These are phyloP conservation scores for Fusarium sambucinum DNA, from an alignment of 2,329 filamentous ascomycete species.

Conservation along the genomic window DNA sequence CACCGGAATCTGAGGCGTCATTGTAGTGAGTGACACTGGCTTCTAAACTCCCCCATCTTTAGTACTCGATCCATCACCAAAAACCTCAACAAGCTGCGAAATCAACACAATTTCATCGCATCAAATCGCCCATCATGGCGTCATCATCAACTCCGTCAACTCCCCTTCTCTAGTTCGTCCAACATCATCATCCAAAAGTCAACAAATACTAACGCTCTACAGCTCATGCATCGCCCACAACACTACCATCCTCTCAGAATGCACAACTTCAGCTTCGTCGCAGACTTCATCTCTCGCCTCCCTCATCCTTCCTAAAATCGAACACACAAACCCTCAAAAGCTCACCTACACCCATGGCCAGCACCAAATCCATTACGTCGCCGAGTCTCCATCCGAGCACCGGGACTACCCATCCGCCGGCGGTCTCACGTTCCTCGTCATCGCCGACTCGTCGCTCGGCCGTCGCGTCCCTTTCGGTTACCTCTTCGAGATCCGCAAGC, in stretches of 20 bases:
- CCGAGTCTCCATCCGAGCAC: conserved; percentile 80
- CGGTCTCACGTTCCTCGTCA: conserved; percentile 90
- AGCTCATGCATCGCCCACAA: conserved; percentile 96
- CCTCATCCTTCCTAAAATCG: conserved; percentile 94
- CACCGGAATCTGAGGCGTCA: conserved; percentile 34
- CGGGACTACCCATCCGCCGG: conserved; percentile 72
- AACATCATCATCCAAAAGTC: not conserved
- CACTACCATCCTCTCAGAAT: conserved; percentile 92
- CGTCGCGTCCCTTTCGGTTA: conserved; percentile 93
- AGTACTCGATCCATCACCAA: not conserved
- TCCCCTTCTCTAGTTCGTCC: conserved; percentile 78
- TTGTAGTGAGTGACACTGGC: conserved; percentile 32
- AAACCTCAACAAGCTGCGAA: not conserved
- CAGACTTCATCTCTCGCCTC: conserved; percentile 89
- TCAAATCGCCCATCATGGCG: conserved; percentile 64
- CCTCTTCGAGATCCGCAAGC: conserved; percentile 88
- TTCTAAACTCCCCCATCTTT: not conserved
- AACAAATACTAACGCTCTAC: conserved; percentile 22
- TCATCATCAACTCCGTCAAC: conserved; percentile 76
- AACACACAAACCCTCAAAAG: conserved; percentile 83
- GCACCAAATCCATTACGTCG: conserved; percentile 95
- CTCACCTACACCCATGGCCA: conserved; percentile 93
- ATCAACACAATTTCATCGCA: not conserved
- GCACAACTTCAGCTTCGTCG: conserved; percentile 85
- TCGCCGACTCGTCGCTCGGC: conserved; percentile 83